Conservation (phyloP, 2,329 filamentous ascomycete species). For the Aspergillus proliferans region DNA sequence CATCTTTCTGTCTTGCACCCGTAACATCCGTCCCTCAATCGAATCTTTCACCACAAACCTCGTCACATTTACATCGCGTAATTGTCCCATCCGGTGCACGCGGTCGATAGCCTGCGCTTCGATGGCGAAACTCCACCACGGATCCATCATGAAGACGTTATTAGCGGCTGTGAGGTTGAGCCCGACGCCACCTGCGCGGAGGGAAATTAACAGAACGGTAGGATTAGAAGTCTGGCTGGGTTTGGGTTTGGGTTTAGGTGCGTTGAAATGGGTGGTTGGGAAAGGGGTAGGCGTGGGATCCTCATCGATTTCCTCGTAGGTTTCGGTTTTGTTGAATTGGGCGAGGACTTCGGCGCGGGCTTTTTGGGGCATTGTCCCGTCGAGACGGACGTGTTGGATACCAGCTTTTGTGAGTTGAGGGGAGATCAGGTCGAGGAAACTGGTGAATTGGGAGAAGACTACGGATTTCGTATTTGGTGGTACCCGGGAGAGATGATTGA, state of each 20-base stretch:
- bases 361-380: constrained; percentile 85
- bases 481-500: constrained; percentile 66
- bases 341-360: constrained; percentile 69
- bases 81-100: constrained; percentile 94
- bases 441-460: constrained; percentile 95
- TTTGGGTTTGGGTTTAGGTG: background rate
- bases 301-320: constrained; percentile 31
- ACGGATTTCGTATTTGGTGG: constrained; percentile 76
- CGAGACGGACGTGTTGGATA: constrained; percentile 78
- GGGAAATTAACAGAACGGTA: constrained; percentile 67
- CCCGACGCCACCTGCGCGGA: constrained; percentile 87
- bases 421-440: constrained; percentile 86
- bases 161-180: constrained; percentile 86
- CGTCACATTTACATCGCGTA: constrained; percentile 74
- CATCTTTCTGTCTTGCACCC: constrained; percentile 87
- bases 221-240: constrained; percentile 10
- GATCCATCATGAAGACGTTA: constrained; percentile 97
- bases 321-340: constrained; percentile 56
- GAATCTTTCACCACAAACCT: constrained; percentile 85
- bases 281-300: constrained; percentile 17
- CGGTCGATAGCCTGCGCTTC: constrained; percentile 97
- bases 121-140: constrained; percentile 97
- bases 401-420: constrained; percentile 66
- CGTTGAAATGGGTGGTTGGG: background rate
- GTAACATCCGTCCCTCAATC: constrained; percentile 92